These are phyloP conservation scores for Setomelanomma holmii DNA, from an alignment of 2,329 filamentous ascomycete genomes.

Conservation along the genomic window DNA sequence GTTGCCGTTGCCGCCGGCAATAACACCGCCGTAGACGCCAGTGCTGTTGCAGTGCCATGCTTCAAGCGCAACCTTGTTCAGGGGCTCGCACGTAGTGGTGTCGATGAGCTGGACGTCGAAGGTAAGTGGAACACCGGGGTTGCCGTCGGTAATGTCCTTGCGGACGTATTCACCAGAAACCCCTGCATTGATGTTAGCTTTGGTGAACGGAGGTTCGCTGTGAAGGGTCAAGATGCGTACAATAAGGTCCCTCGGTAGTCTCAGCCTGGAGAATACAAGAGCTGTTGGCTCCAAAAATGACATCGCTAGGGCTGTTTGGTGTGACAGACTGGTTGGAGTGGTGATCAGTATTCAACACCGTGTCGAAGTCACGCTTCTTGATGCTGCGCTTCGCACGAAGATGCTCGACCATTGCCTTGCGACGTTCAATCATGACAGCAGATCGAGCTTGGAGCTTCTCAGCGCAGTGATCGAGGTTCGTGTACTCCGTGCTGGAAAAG, in stretches of 20 bases:
- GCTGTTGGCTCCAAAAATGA: neutral
- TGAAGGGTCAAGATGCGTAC: neutral
- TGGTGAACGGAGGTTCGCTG: neutral
- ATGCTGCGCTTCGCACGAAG: constrained; percentile 41
- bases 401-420: constrained; percentile 45
- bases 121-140: neutral
- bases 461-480: constrained; percentile 48
- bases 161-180: neutral
- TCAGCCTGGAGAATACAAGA: neutral
- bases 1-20: neutral
- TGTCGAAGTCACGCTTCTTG: constrained; percentile 18
- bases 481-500: constrained; percentile 37
- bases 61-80: neutral
- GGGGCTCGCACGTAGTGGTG: neutral
- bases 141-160: neutral
- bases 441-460: constrained; percentile 47
- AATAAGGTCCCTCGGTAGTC: neutral
- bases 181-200: neutral
- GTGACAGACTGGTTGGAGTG: constrained; percentile 24
- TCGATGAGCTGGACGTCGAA: neutral
- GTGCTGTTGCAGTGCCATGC: neutral
- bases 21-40: neutral
- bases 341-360: constrained; percentile 30
- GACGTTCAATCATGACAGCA: constrained; percentile 42
- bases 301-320: neutral